A percentile compares a stretch with the other conserved stretches of the same genome.
These are phyloP conservation scores for Harrya chromipes DNA, from an alignment of 768 basidiomycete genomes.

Conservation along the genomic window DNA sequence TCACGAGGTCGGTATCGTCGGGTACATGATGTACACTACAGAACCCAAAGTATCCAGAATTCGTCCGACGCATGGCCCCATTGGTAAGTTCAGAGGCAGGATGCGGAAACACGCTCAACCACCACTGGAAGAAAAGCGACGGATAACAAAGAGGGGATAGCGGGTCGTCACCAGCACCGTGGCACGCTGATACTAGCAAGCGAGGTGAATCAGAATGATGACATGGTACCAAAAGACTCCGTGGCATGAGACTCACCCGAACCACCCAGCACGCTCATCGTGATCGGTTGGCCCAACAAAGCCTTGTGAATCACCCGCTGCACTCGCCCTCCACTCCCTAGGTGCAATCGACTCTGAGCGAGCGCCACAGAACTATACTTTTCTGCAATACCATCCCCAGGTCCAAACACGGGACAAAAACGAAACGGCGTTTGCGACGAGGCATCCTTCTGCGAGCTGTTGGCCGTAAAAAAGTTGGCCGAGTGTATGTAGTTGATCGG, in stretches of 20 bases:
- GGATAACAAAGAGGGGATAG: constrained; percentile 86
- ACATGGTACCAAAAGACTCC: neutral
- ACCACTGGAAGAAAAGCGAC: constrained; percentile 95
- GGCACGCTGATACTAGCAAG: constrained; percentile 79
- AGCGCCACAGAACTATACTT: constrained; percentile 78
- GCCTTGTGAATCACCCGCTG: constrained; percentile 84
- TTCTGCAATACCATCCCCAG: constrained; percentile 71
- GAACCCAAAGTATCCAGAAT: constrained; percentile 93
- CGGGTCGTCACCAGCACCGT: constrained; percentile 91
- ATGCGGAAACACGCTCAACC: constrained; percentile 97
- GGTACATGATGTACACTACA: constrained; percentile 93
- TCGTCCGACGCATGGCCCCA: constrained; percentile 89
- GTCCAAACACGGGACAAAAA: constrained; percentile 89
- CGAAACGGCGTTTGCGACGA: constrained; percentile 61
- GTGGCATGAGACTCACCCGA: constrained; percentile 54
- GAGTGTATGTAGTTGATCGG: constrained; percentile 84
- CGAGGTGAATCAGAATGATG: neutral
- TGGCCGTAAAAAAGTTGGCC: constrained; percentile 23
- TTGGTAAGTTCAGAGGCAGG: constrained; percentile 98
- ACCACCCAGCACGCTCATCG: constrained; percentile 87
- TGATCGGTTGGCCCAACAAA: constrained; percentile 79
- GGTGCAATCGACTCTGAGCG: constrained; percentile 69
- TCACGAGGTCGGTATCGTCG: constrained; percentile 90
- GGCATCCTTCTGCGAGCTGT: constrained; percentile 34
- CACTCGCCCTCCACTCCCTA: constrained; percentile 77